phyloP scores from a whole-genome alignment of 1,284 basidiomycete species.

The Inonotus obliquus region DNA sequence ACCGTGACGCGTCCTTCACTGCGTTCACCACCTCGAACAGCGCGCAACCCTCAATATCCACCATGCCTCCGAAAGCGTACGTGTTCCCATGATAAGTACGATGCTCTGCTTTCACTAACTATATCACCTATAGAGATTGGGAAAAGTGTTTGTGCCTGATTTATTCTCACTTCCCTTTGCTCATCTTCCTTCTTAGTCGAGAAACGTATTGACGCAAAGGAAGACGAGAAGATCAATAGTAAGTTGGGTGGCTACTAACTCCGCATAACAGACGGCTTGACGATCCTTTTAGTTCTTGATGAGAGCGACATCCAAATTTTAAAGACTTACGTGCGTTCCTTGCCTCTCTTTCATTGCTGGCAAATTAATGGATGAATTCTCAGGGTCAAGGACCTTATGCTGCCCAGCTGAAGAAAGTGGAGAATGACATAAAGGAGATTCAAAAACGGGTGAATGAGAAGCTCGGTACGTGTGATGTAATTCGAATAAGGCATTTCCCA shows the following conservation, averaged over 20 bases:
- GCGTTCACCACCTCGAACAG: slow-evolving; percentile 26
- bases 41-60: slow-evolving; percentile 16
- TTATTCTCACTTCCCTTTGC: slow-evolving; percentile 7
- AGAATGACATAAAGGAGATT: slow-evolving; percentile 92
- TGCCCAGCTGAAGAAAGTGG: slow-evolving; percentile 81
- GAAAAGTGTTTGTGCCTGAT: slow-evolving; percentile 76
- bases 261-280: neutral
- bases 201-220: slow-evolving; percentile 78
- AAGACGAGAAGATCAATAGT: slow-evolving; percentile 92
- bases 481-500: slow-evolving; percentile 2
- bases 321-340: slow-evolving; percentile 82
- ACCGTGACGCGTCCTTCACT: slow-evolving; percentile 16
- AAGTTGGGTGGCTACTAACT: slow-evolving; percentile 27
- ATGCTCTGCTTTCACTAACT: neutral
- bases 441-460: slow-evolving; percentile 98
- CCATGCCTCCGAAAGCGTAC: slow-evolving; percentile 79
- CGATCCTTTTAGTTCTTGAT: slow-evolving; percentile 69
- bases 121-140: slow-evolving; percentile 68
- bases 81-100: slow-evolving; percentile 39
- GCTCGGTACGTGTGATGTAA: slow-evolving; percentile 55
- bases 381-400: slow-evolving; percentile 99
- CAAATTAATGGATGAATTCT: slow-evolving; percentile 22
- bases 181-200: slow-evolving; percentile 47
- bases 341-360: slow-evolving; percentile 4
- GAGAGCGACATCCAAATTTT: slow-evolving; percentile 99